phyloP scores from a whole-genome alignment of 768 basidiomycete genomes.

The Mycena vulgaris region DNA sequence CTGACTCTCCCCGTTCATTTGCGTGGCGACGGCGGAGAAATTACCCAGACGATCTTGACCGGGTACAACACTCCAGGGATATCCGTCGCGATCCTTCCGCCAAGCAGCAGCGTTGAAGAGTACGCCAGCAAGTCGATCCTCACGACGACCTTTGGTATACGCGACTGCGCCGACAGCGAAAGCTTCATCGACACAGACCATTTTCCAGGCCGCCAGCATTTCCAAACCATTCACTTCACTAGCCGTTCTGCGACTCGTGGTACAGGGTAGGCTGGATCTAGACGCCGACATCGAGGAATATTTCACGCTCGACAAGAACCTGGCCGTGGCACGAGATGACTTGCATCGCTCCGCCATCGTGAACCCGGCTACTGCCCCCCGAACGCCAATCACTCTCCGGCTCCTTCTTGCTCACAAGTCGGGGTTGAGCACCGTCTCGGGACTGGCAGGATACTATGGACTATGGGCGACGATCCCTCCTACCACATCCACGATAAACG shows the following conservation, averaged over 20 bases:
- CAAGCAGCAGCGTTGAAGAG: constrained; percentile 12
- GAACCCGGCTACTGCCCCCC: constrained; percentile 22
- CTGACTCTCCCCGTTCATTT: constrained; percentile 19
- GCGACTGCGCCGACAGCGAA: constrained; percentile 2
- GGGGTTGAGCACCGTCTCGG: constrained; percentile 27
- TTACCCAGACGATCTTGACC: constrained; percentile 18
- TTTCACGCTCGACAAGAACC: constrained; percentile 18
- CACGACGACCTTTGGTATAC: constrained; percentile 22
- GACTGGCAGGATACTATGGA: constrained; percentile 13
- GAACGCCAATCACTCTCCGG: constrained; percentile 24
- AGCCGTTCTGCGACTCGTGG: constrained; percentile 29
- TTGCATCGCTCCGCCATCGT: constrained; percentile 10
- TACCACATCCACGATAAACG: constrained; percentile 11
- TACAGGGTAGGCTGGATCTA: constrained; percentile 13
- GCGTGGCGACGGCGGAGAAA: constrained; percentile 6
- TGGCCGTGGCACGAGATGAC: background rate
- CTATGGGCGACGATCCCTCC: constrained; percentile 8
- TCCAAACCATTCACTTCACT: constrained; percentile 28
- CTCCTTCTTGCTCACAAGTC: constrained; percentile 30
- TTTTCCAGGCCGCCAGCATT: constrained; percentile 31
- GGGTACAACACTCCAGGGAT: constrained; percentile 28
- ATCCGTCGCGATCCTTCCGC: constrained; percentile 31
- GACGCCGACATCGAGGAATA: constrained; percentile 26
- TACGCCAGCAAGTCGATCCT: constrained; percentile 11
- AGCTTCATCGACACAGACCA: constrained; percentile 18